Evolutionary conservation across 352 stramenopile genomes (phyloP).

Genomic region (Pythium biforme): DNA sequence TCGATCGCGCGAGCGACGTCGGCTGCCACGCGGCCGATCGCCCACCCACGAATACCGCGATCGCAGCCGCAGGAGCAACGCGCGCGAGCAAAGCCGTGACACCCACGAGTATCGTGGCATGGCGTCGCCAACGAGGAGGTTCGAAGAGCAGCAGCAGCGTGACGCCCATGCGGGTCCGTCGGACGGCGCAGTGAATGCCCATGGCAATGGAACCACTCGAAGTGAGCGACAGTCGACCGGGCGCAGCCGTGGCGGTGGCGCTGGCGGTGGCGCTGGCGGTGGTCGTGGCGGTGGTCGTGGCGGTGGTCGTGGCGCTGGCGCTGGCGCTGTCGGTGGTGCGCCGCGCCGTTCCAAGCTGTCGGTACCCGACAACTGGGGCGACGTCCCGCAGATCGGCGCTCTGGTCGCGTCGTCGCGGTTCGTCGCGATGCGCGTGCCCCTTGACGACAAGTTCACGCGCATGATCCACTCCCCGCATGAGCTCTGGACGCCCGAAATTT

Average conservation of each 20-base stretch:
- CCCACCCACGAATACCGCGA: too few species aligned
- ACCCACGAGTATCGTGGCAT: too few species aligned
- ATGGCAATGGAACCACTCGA: background rate
- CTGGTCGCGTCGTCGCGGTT: slow-evolving; percentile 56
- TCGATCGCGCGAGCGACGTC: too few species aligned
- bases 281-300: background rate
- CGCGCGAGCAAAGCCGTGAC: too few species aligned
- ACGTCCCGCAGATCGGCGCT: slow-evolving; percentile 74
- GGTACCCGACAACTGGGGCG: slow-evolving; percentile 79
- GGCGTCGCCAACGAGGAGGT: background rate
- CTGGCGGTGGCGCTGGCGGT: background rate
- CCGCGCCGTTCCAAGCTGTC: slow-evolving; percentile 21
- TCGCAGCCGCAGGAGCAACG: too few species aligned
- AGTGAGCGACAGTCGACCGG: background rate
- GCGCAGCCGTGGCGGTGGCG: slow-evolving; percentile 1
- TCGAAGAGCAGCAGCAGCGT: background rate
- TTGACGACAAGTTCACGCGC: slow-evolving; percentile 63
- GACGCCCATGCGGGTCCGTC: too few species aligned
- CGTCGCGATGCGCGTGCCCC: slow-evolving; percentile 63
- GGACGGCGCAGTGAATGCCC: background rate
- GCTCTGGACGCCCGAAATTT: slow-evolving; percentile 54
- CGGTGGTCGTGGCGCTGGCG: too few species aligned
- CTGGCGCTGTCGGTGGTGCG: background rate
- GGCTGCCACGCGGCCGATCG: too few species aligned
- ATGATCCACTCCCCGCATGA: slow-evolving; percentile 39